Evolutionary conservation across 2,329 filamentous ascomycete genomes (phyloP).

Genomic region (Clarireedia sp.): DNA sequence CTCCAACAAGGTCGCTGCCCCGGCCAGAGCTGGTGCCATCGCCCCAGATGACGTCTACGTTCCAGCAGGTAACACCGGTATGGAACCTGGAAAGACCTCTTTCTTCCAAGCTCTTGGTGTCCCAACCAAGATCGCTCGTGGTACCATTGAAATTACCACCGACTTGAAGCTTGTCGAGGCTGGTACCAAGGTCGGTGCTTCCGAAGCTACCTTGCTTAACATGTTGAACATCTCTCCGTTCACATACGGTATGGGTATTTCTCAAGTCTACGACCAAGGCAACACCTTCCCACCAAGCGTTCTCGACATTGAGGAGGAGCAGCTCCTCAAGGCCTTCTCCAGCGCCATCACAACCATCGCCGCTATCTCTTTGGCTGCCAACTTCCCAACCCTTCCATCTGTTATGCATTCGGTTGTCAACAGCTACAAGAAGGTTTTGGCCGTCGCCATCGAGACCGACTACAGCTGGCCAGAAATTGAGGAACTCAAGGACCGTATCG

Average conservation of each 20-base stretch:
- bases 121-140: conserved; percentile 99
- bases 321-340: conserved; percentile 79
- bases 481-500: conserved; percentile 98
- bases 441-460: conserved; percentile 84
- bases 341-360: conserved; percentile 81
- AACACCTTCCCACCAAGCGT: conserved; percentile 82
- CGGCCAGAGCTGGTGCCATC: conserved; percentile 94
- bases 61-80: conserved; percentile 98
- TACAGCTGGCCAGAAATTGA: conserved; percentile 93
- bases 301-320: conserved; percentile 89
- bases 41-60: conserved; percentile 90
- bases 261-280: conserved; percentile 95
- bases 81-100: conserved; percentile 99
- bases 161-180: conserved; percentile 98
- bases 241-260: conserved; percentile 96
- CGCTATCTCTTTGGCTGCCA: conserved; percentile 80
- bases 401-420: conserved; percentile 96
- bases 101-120: conserved; percentile 99
- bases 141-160: conserved; percentile 99
- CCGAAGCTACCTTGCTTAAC: conserved; percentile 97
- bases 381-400: conserved; percentile 93
- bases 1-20: conserved; percentile 92
- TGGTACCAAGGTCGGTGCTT: conserved; percentile 89
- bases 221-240: conserved; percentile 99
- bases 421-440: conserved; percentile 92